Evolutionary conservation across 495 filamentous ascomycete genomes (phyloP).

Genomic region (Penicillium bialowiezense): DNA sequence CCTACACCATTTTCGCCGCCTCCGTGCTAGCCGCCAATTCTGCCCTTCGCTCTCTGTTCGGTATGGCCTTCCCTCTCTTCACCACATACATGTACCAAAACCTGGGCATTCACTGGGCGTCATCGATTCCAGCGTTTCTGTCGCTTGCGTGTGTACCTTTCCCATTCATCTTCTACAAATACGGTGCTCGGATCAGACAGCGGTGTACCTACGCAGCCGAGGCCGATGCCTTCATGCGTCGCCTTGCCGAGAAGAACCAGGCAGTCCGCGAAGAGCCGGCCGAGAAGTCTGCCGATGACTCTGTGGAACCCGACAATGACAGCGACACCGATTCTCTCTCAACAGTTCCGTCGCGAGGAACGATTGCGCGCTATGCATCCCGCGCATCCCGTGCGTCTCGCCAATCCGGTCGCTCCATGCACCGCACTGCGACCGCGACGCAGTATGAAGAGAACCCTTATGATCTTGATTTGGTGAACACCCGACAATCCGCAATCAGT

Average conservation of each 20-base stretch:
- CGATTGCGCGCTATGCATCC: slow-evolving; percentile 16
- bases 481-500: slow-evolving; percentile 30
- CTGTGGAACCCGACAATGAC: slow-evolving; percentile 1
- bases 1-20: slow-evolving; percentile 78
- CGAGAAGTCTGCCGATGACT: slow-evolving; percentile 5
- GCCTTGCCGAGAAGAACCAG: slow-evolving; percentile 27
- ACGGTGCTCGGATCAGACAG: slow-evolving; percentile 62
- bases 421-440: slow-evolving; percentile 22
- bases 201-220: slow-evolving; percentile 66
- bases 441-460: slow-evolving; percentile 40
- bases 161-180: slow-evolving; percentile 78
- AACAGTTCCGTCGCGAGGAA: slow-evolving; percentile 22
- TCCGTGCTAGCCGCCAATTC: slow-evolving; percentile 79
- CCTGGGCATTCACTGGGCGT: slow-evolving; percentile 82
- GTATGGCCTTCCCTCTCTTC: slow-evolving; percentile 84
- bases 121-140: slow-evolving; percentile 70
- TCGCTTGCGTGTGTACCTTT: slow-evolving; percentile 76
- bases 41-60: slow-evolving; percentile 66
- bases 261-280: slow-evolving; percentile 10
- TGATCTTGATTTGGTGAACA: slow-evolving; percentile 38
- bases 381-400: slow-evolving; percentile 30
- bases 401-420: slow-evolving; percentile 25
- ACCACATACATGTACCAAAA: slow-evolving; percentile 72
- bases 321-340: slow-evolving; percentile 25
- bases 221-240: slow-evolving; percentile 33